Percentiles rank a stretch among this genome's conserved stretches.
These are phyloP conservation scores for Rhizophagus clarus DNA, from an alignment of 192 early-diverging fungal species.

Conservation along the genomic window DNA sequence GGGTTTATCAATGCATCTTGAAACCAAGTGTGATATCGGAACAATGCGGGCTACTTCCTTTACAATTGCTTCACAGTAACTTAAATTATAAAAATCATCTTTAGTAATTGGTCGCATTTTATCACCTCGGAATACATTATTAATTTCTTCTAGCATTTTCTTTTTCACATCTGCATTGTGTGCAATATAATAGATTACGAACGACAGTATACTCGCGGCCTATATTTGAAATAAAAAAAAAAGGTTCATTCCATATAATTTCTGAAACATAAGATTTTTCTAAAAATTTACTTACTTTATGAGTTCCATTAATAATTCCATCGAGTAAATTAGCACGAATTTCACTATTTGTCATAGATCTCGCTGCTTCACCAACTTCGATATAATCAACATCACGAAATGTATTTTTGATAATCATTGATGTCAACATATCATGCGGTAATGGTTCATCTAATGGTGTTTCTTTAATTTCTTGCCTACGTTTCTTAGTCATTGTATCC, in stretches of 20 bases:
- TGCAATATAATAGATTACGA: too few relatives aligned
- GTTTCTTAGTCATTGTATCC: too few relatives aligned
- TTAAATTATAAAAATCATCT: constrained; percentile 5
- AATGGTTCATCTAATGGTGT: too few relatives aligned
- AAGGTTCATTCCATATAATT: too few relatives aligned
- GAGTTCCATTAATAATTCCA: background rate
- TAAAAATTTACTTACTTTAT: constrained; percentile 7
- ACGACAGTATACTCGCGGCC: background rate
- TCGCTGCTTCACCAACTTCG: background rate
- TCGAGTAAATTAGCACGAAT: constrained; percentile 12
- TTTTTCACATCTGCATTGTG: too few relatives aligned
- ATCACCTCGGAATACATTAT: too few relatives aligned
- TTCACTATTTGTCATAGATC: constrained; percentile 8
- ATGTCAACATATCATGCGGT: too few relatives aligned
- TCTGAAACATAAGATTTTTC: too few relatives aligned
- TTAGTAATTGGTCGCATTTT: background rate
- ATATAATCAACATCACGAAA: background rate
- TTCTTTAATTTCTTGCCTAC: too few relatives aligned
- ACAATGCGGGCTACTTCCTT: background rate
- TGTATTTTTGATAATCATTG: background rate
- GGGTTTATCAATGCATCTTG: background rate
- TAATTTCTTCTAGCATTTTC: too few relatives aligned
- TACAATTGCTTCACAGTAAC: constrained; percentile 9
- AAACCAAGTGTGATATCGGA: background rate
- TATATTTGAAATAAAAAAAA: background rate